Evolutionary conservation across 768 basidiomycete genomes (phyloP), one percentile per base, ranked within the genome.

Genomic region (Dioszegia hungarica): DNA sequence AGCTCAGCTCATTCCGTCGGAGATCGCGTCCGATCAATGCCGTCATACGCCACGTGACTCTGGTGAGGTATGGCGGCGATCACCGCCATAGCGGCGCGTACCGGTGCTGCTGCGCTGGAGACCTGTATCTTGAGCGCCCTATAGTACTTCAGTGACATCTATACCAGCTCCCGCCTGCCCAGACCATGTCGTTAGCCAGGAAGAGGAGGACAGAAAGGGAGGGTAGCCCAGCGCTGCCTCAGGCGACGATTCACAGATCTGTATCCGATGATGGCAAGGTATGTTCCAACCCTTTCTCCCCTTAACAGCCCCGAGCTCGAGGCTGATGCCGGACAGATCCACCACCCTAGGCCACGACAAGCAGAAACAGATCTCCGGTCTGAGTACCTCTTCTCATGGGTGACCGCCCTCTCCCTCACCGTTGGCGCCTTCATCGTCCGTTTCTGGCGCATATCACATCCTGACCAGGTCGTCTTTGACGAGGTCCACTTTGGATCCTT

Each of bases 401-500:
- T 57, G 3, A 56, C 61, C 5, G 67, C 60, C 19, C 27, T 52
- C 0, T 40, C 50, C 9, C 59, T 78, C 31, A 91, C 90, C 19
- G 79, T 83, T 2, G 75, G 90, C 47, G 88, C 90, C 20, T 89
- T 92, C 74, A 85, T 84, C 19, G 72, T 91, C 60, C 85, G 92
- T 31, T 92, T 93, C 79, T 94, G 89, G 81, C 90, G 93, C 80
- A 90, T 94, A 74, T 89, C 86, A 72, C 86, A 89, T 73, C 92
- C 91, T 40, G 89, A 92, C 80, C 88, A 91, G 79, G 90, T 93
- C 60, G 90, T 93, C 45, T 97, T 97, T 72, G 93, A 97, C 74
- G 93, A 98, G 78, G 94, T 97, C 12, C 94, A 98, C 73, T 98
- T 98, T 73, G 94, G 94, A 60, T 95, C 97, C 77, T 99, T 99